phyloP scores from a whole-genome alignment of 257 asterid species.

The Solanum rostratum region DNA sequence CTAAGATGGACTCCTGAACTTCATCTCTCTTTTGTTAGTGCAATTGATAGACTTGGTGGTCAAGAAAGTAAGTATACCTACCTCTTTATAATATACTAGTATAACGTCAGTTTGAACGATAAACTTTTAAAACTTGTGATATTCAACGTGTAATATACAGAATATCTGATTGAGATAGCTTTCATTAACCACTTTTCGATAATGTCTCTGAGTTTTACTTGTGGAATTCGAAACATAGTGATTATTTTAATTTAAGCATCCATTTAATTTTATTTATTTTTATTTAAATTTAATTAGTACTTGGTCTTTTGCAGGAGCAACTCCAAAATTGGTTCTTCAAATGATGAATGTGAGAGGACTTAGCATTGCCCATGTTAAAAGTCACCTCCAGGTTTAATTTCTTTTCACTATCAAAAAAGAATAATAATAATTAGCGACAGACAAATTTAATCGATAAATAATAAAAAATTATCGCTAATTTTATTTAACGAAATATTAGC shows the following conservation, averaged over 20 bases:
- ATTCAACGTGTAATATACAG: not conserved
- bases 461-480: not conserved
- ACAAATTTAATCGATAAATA: not conserved
- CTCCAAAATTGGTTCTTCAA: conserved; percentile 91
- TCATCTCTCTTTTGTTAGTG: conserved; percentile 78
- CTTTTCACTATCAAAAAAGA: not conserved
- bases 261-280: too few species aligned
- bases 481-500: not conserved
- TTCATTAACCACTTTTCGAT: not conserved
- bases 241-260: too few species aligned
- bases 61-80: conserved; percentile 68
- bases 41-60: conserved; percentile 86
- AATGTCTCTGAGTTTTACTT: not conserved
- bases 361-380: conserved; percentile 88
- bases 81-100: not conserved
- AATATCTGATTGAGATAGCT: not conserved
- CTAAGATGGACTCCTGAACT: conserved; percentile 96
- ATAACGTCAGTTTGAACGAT: not conserved
- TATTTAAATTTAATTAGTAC: not conserved
- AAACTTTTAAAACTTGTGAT: not conserved
- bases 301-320: conserved; percentile 50
- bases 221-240: not conserved
- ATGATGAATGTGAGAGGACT: conserved; percentile 83
- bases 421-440: not conserved
- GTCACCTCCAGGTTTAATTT: conserved; percentile 74